Percentiles rank a stretch among this genome's conserved stretches.
Evolutionary conservation across 192 early-diverging fungal species (phyloP).

Genomic region (Coemansia sp.): DNA sequence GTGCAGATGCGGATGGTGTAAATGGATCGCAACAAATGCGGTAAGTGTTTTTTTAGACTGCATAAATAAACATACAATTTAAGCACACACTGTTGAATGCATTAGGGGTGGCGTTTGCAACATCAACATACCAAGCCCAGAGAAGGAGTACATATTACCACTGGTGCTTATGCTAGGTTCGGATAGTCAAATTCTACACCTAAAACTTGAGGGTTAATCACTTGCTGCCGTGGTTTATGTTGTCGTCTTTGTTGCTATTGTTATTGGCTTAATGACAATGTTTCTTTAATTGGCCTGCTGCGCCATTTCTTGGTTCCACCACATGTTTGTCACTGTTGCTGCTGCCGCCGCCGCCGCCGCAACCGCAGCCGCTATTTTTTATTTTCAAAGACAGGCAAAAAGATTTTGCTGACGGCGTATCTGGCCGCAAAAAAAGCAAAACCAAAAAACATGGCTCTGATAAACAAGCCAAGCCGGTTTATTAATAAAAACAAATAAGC

Average conservation of each 20-base stretch:
- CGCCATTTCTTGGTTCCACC: neutral
- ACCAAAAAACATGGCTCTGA: neutral
- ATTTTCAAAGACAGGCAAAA: neutral
- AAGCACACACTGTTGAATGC: neutral
- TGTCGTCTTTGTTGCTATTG: neutral
- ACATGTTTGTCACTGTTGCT: neutral
- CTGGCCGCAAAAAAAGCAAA: neutral
- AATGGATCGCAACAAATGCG: neutral
- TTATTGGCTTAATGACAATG: neutral
- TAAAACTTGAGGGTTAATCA: neutral
- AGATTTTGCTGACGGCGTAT: neutral
- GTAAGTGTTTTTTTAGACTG: neutral
- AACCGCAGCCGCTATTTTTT: neutral
- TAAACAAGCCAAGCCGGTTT: neutral
- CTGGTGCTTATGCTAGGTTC: neutral
- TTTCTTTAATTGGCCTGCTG: neutral
- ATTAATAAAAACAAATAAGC: conserved; percentile 1
- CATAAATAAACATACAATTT: neutral
- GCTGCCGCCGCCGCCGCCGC: neutral
- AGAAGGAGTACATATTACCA: neutral
- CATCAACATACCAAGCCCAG: neutral
- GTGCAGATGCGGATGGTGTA: neutral
- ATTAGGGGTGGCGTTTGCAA: neutral
- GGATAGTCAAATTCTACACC: neutral
- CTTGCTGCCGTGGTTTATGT: neutral